Evolutionary conservation across 106 monocot species (phyloP), one percentile per base, ranked within the genome.

Genomic region (Amphibolis antarctica): DNA sequence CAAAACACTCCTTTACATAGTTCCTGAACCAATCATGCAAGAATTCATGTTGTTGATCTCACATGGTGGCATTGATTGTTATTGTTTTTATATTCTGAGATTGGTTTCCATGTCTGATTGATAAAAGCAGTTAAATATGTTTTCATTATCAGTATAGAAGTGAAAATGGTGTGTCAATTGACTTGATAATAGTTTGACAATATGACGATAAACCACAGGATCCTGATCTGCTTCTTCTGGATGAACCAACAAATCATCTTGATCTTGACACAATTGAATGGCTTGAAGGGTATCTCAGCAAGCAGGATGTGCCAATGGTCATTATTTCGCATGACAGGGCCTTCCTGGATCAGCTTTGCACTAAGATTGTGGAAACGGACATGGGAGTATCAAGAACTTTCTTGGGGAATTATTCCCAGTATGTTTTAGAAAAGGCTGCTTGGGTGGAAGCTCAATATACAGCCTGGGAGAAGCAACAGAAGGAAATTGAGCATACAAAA

Each of bases 261-360:
- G 98, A 98, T 77, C 78, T 98, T 52, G 98, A 98, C 59, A 85
- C 91, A n/a, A 88, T 98, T 70, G 98, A 98, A 68, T 98, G 91
- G 98, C 77, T 98, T 14, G 98, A 98, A 72, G 66, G 71, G 17
- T 93, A 93, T 70, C 85, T 93, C 42, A 71, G 67, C 42, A 85
- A 81, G 69, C 93, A 88, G 51, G 93, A 77, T 51, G 82, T 93
- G 7, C 93, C 93, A 18, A 94, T 94, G 89, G 93, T 94, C n/a
- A 83, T 94, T 42, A 86, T 94, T 69, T 94, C 93, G 29, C 93
- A 94, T 79, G 89, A 94, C 75, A 80, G 93, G 49, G 93, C 88
- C 52, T 89, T 94, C 36, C 86, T 94, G 22, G 93, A 94, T 74
- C 83, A 83, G 55, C 57, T 94, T 28, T 94, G 93, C 65, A 83